Base-by-base conservation (phyloP, 2,329 filamentous ascomycete genomes). In the Fusarium marasasianum region DNA sequence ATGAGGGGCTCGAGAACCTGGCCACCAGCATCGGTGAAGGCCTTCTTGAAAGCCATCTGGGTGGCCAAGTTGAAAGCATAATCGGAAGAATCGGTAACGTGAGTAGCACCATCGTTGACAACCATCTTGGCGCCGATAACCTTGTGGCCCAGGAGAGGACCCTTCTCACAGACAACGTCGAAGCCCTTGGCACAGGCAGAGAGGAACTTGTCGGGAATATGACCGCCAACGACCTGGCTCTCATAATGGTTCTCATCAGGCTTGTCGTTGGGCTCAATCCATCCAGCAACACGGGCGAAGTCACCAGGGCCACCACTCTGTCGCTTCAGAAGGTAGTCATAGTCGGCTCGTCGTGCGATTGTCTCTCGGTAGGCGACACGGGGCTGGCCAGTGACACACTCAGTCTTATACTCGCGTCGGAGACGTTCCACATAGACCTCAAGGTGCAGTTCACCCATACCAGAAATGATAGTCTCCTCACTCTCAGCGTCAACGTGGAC, bases 361-460 rank as follows among this genome's bases (percentile, higher is more conserved):
- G 96, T 98, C 86, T 99, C 96, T 76, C 96, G 92, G 87, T 98
- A 99, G 29, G 96, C 95, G 75, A 99, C 96, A 82, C 97, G 96
- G 9, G 96, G 96, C 82, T 98, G 94, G 66, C 96, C 96, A n/a
- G 95, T 98, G 79, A 93, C 89, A 83, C 96, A 98, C 74, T 98
- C 96, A 61, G 98, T 95, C 81, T 93, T 94, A 89, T 99, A 99
- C 85, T 99, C 96, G 80, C 96, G 93, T 78, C 93, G 93, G 86
- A 99, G 95, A 77, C 96, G 95, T 86, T 99, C 96, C 57, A 99
- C 91, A 83, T 99, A 99, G 80, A 99, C 97, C 80, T 98, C 95
- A 35, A 99, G 88, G 83, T 99, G 96, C 76, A 99, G 84, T 83
- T 99, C 96, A 77, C 96, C 96, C 96, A 99, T 99, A 69, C 96